Base-by-base conservation (phyloP, 805 yeast genomes). In the Metschnikowia santaceciliae region DNA sequence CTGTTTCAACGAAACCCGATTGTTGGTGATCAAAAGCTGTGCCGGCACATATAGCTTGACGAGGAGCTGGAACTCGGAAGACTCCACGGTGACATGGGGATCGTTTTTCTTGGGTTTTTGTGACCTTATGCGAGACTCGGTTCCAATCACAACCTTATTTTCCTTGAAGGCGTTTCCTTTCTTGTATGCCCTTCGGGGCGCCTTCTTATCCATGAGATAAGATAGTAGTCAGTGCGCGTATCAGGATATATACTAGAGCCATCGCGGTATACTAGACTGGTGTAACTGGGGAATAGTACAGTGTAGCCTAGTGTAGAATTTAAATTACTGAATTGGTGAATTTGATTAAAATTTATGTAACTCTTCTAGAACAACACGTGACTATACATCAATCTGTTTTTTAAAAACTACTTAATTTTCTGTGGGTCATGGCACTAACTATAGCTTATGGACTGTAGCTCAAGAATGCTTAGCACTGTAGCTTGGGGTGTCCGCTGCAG, bases 51-150 rank as follows among this genome's bases (percentile, higher is more conserved):
- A 71, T 32, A 72, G 56, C 49, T 58, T 61, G 49, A 64, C 70
- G 15, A 72, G 61, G 13, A 73, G 59, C 53, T 53, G 20, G 78
- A 81, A 54, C 67, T 74, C 42, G 41, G 59, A 38, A 77, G 85
- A 84, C 64, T 81, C 48, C 69, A 81, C 30, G 57, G 70, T 32
- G 72, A 75, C 49, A 68, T 81, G 26, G 20, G 61, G 55, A n/a
- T 54, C 58, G 36, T 42, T 47, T 32, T 42, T 53, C 46, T 47
- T 53, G 19, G 46, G 47, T 14, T 37, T 30, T n/a, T 32, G 37
- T 3, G 50, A 15, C n/a, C 48, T 39, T 11, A 39, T 32, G n/a
- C 33, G 33, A 2, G 36, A 30, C 22, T 52, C 55, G 10, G 41
- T 45, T 10, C 51, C 47, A 22, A 54, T 49, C 19, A 49, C 51